phyloP scores from a whole-genome alignment of 169 alveolate genomes.

The Plasmodium falciparum region DNA sequence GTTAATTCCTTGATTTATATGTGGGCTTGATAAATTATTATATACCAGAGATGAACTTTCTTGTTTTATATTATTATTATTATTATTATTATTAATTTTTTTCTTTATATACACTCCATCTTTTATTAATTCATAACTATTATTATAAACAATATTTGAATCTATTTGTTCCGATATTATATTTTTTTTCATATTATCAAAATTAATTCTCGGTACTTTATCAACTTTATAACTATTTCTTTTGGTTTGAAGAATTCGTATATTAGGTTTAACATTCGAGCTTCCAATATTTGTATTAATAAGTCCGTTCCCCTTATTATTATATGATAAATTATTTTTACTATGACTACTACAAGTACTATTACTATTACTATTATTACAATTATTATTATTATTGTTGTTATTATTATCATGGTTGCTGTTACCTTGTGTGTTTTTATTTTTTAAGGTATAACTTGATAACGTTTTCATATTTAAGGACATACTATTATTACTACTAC shows the following conservation, averaged over 20 bases:
- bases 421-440: too few relatives aligned
- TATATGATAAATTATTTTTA: neutral
- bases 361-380: neutral
- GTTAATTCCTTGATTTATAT: neutral
- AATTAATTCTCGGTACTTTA: neutral
- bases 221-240: constrained; percentile 39
- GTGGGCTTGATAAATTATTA: neutral
- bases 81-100: neutral
- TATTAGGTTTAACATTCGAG: neutral
- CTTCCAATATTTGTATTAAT: too few relatives aligned
- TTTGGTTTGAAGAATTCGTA: constrained; percentile 1
- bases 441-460: too few relatives aligned
- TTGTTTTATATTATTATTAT: neutral
- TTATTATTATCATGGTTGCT: neutral
- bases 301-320: too few relatives aligned
- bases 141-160: neutral
- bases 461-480: too few relatives aligned
- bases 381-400: neutral
- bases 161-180: neutral
- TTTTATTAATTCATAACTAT: neutral
- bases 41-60: neutral
- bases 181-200: neutral
- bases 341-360: constrained; percentile 19
- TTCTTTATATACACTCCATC: neutral
- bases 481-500: neutral